phyloP scores from a whole-genome alignment of 1,284 basidiomycete species.

The Amylostereum chailletii region DNA sequence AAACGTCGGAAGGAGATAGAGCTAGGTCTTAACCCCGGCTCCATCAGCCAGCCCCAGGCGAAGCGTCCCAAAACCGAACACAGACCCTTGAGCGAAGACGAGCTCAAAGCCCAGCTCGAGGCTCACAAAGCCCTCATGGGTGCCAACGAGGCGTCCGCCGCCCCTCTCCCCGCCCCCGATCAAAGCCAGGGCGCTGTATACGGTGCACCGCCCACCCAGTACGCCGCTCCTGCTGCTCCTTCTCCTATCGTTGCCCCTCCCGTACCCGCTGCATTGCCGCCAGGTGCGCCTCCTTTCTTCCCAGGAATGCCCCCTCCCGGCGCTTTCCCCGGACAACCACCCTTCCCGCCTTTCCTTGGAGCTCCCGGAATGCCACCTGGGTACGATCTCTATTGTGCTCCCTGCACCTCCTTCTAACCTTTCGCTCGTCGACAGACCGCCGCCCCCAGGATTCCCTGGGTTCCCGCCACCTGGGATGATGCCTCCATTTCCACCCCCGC shows the following conservation, averaged over 20 bases:
- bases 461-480: constrained; percentile 25
- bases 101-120: constrained; percentile 78
- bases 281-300: constrained; percentile 27
- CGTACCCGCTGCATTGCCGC: constrained; percentile 24
- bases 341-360: constrained; percentile 23
- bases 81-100: constrained; percentile 71
- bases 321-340: constrained; percentile 26
- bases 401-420: constrained; percentile 9
- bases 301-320: constrained; percentile 30
- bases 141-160: constrained; percentile 34
- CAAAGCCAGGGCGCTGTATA: constrained; percentile 48
- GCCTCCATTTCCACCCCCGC: constrained; percentile 14
- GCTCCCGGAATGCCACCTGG: constrained; percentile 28
- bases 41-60: constrained; percentile 67
- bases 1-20: constrained; percentile 91
- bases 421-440: constrained; percentile 24
- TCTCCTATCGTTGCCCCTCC: constrained; percentile 18
- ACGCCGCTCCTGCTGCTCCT: constrained; percentile 46
- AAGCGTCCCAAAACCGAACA: constrained; percentile 86
- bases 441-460: constrained; percentile 34
- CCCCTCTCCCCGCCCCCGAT: constrained; percentile 23
- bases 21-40: constrained; percentile 74
- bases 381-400: constrained; percentile 25
- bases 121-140: constrained; percentile 94
- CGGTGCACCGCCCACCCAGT: constrained; percentile 60